Evolutionary conservation across 73 alveolate species (phyloP).

Genomic region (Paraurostyla sp.): DNA sequence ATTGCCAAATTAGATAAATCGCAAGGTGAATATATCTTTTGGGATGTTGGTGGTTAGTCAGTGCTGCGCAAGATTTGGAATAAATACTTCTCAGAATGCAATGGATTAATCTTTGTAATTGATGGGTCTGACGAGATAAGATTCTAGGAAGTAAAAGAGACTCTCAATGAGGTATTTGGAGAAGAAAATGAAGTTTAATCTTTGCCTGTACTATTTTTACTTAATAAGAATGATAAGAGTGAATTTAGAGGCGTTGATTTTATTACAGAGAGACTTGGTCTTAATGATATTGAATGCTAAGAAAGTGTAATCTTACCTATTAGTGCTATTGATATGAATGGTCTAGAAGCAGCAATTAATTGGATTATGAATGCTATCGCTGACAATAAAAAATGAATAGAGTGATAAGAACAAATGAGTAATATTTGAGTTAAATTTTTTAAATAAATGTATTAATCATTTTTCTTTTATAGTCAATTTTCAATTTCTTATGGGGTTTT

Average conservation of each 20-base stretch:
- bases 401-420: too few species aligned
- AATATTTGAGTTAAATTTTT: too few species aligned
- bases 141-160: conserved; percentile 64
- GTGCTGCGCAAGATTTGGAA: conserved; percentile 72
- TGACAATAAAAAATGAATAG: conserved; percentile 5
- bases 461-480: too few species aligned
- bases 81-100: conserved; percentile 66
- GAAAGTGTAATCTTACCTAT: conserved; percentile 49
- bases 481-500: too few species aligned
- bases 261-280: conserved; percentile 42
- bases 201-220: conserved; percentile 58
- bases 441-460: too few species aligned
- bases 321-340: conserved; percentile 48
- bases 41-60: conserved; percentile 80
- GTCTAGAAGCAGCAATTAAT: conserved; percentile 54
- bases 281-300: background rate
- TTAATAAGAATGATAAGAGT: conserved; percentile 56
- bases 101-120: conserved; percentile 67
- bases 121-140: conserved; percentile 76
- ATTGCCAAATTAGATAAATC: conserved; percentile 49
- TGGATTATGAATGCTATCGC: conserved; percentile 59
- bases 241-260: conserved; percentile 68
- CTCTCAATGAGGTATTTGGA: conserved; percentile 42
- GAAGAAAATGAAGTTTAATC: conserved; percentile 1
- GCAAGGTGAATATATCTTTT: conserved; percentile 56